Evolutionary conservation across 2,329 filamentous ascomycete genomes (phyloP), one percentile per base, ranked within the genome.

Genomic region (Alternaria triticimaculans): DNA sequence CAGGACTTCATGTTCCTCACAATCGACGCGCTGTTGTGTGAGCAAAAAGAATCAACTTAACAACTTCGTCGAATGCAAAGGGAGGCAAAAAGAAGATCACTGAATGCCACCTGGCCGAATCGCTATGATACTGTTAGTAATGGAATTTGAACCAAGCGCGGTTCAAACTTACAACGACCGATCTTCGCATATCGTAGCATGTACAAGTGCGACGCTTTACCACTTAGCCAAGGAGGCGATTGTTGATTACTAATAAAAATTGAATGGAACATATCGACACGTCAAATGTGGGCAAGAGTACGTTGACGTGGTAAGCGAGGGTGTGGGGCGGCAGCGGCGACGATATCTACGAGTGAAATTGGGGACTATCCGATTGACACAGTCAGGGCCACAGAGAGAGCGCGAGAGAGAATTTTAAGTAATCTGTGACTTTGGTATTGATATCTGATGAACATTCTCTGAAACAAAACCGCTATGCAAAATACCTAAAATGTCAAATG

Each of bases 121-220:
- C 25, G 54, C 45, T 48, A 18, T 3, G 6, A 11, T 11, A 48
- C 2, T 26, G 45, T 48, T 48, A 48, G 45, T 26, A 48, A n/a
- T 48, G 14, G 45, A 48, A 30, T 14, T 30, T 53, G 25, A 53
- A 18, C 44, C n/a, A 18, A 41, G 37, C 3, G 37, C 37, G 37
- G 5, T 41, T 41, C 33, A 18, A 41, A 18, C 37, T 18, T 41
- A 41, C 37, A 61, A 61, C 59, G 53, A 61, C 23, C 25, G 59
- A 61, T 61, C 59, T 61, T 61, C 59, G 59, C 59, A 61, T 61
- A 11, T 51, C 28, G 18, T 28, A 20, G n/a, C 1, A 25, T 4
- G 3, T 61, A 61, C 59, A 61, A 61, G 59, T 61, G 59, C 59
- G 59, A 61, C 59, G 59, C 59, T 48, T 61, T 61, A 61, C 59